Conservation (phyloP, 805 yeast genomes). For the Teunomyces aglyptinius region DNA sequence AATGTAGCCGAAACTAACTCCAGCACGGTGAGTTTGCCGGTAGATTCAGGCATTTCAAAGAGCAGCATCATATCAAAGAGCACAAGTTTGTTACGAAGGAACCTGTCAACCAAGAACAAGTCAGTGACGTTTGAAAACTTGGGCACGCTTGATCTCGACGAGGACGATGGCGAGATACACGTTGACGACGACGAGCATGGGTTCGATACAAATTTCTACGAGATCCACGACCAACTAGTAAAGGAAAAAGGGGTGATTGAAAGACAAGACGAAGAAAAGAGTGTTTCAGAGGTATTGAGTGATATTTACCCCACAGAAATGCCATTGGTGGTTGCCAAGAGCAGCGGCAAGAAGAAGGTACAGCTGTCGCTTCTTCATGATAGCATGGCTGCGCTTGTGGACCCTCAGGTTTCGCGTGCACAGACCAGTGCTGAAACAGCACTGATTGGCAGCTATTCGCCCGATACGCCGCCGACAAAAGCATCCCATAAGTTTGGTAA, state of each 20-base stretch:
- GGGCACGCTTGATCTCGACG: conserved; percentile 24
- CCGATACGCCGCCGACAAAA: conserved; percentile 34
- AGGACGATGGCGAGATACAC: conserved; percentile 8
- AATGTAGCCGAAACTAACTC: conserved; percentile 6
- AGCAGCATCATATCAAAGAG: conserved; percentile 2
- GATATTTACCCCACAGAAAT: conserved; percentile 36
- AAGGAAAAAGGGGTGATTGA: conserved; percentile 1
- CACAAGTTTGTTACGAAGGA: conserved; percentile 6
- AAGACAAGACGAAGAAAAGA: conserved; percentile 28
- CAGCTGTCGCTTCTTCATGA: conserved; percentile 4
- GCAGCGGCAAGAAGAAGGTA: conserved; percentile 11
- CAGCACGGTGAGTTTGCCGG: background rate
- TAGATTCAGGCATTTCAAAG: background rate
- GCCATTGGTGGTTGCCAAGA: conserved; percentile 34
- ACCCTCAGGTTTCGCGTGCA: background rate
- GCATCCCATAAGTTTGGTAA: conserved; percentile 6
- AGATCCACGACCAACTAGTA: conserved; percentile 21
- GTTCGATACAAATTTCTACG: conserved; percentile 11
- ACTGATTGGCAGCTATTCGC: conserved; percentile 40
- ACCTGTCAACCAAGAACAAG: conserved; percentile 17
- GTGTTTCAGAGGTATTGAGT: conserved; percentile 39
- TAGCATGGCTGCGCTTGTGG: background rate
- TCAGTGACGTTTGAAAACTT: conserved; percentile 42
- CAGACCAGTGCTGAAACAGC: conserved; percentile 14
- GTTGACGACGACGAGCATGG: background rate